phyloP scores from a whole-genome alignment of 2,329 filamentous ascomycete genomes.

The Arthroderma uncinatum region DNA sequence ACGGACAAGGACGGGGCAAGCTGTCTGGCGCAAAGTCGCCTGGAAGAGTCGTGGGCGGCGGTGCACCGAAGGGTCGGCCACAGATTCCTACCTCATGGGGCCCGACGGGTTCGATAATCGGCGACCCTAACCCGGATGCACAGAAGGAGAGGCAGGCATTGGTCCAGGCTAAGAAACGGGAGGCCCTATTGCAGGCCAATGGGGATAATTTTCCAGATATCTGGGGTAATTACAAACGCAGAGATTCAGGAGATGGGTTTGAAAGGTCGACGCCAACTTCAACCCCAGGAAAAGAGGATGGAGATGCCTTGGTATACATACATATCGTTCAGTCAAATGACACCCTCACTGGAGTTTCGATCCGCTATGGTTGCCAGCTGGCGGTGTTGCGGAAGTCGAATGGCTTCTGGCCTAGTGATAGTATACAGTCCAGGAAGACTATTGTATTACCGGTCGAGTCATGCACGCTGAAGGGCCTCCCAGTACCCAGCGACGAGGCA shows the following conservation, averaged over 20 bases:
- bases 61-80: conserved; percentile 4
- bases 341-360: conserved; percentile 80
- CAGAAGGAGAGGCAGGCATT: conserved; percentile 36
- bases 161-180: conserved; percentile 39
- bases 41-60: conserved; percentile 7
- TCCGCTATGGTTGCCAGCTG: conserved; percentile 79
- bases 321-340: conserved; percentile 74
- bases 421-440: conserved; percentile 69
- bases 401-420: conserved; percentile 88
- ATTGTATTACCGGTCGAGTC: conserved; percentile 81
- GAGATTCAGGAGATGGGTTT: conserved; percentile 33
- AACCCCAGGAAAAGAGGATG: conserved; percentile 46
- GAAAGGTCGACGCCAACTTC: conserved; percentile 22
- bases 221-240: conserved; percentile 34
- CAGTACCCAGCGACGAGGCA: conserved; percentile 25
- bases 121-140: conserved; percentile 26
- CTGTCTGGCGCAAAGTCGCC: conserved; percentile 26
- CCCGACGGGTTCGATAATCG: conserved; percentile 26
- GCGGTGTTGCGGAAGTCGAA: conserved; percentile 78
- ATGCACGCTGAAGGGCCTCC: conserved; percentile 69
- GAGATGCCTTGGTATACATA: conserved; percentile 77
- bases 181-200: conserved; percentile 36
- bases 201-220: conserved; percentile 28
- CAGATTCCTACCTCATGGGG: conserved; percentile 27
- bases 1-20: conserved; percentile 25